phyloP scores from a whole-genome alignment of 805 yeast genomes.

The Yamadazyma olivae region DNA sequence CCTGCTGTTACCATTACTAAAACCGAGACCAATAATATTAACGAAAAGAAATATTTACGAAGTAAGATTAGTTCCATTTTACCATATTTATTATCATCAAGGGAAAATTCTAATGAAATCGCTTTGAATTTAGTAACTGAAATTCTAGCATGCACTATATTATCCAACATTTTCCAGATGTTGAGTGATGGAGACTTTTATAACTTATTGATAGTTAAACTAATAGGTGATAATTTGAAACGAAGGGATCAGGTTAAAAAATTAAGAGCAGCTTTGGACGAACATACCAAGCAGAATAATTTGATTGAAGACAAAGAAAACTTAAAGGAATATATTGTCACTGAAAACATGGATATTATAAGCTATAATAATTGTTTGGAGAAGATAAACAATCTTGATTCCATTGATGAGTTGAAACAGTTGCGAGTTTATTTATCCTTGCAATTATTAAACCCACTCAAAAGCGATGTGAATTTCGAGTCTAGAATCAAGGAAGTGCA shows the following conservation, averaged over 20 bases:
- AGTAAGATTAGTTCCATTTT: constrained; percentile 39
- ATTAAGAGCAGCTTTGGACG: constrained; percentile 65
- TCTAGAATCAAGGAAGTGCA: constrained; percentile 11
- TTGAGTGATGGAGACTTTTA: constrained; percentile 72
- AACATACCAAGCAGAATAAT: constrained; percentile 43
- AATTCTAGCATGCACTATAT: constrained; percentile 48
- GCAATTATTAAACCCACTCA: constrained; percentile 37
- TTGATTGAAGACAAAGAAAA: background rate
- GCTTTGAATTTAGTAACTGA: constrained; percentile 57
- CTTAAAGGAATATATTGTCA: constrained; percentile 12
- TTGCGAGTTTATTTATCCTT: constrained; percentile 44
- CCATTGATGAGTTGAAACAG: constrained; percentile 46
- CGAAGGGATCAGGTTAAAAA: constrained; percentile 74
- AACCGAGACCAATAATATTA: constrained; percentile 19
- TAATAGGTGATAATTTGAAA: constrained; percentile 61
- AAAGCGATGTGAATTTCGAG: constrained; percentile 2
- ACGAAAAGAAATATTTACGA: constrained; percentile 51
- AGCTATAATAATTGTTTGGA: constrained; percentile 15
- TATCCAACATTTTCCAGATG: constrained; percentile 52
- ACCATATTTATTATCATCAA: constrained; percentile 46
- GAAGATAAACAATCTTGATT: constrained; percentile 8
- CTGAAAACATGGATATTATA: constrained; percentile 14
- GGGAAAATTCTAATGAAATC: constrained; percentile 47
- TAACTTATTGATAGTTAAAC: constrained; percentile 60
- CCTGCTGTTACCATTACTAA: constrained; percentile 45